phyloP scores from a whole-genome alignment of 495 filamentous ascomycete species.

The Penicillium paradoxum region DNA sequence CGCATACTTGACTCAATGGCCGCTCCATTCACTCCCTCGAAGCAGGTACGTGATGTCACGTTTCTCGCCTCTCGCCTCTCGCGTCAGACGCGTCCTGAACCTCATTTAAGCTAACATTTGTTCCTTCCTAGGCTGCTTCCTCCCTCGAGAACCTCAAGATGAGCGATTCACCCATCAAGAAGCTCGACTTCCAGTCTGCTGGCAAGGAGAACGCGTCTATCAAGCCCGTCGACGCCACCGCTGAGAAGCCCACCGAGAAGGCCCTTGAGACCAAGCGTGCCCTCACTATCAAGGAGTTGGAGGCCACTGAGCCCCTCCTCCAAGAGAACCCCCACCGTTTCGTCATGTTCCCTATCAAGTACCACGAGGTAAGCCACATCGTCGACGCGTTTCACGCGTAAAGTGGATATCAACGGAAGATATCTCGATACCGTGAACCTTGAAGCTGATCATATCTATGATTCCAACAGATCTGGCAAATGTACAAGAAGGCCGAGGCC shows the following conservation, averaged over 20 bases:
- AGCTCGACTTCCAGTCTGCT: slow-evolving; percentile 64
- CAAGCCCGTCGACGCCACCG: slow-evolving; percentile 43
- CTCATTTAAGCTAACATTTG: slow-evolving; percentile 21
- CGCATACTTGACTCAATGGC: slow-evolving; percentile 52
- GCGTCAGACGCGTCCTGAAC: slow-evolving; percentile 30
- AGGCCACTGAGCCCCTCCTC: slow-evolving; percentile 83
- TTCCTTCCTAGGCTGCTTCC: slow-evolving; percentile 62
- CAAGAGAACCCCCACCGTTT: slow-evolving; percentile 96
- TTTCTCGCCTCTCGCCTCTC: slow-evolving; percentile 36
- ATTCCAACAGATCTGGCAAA: slow-evolving; percentile 84
- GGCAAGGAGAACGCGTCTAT: slow-evolving; percentile 81
- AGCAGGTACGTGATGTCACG: slow-evolving; percentile 64
- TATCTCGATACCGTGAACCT: slow-evolving; percentile 16
- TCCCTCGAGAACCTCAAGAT: slow-evolving; percentile 86
- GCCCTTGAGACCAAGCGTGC: slow-evolving; percentile 46
- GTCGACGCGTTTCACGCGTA: slow-evolving; percentile 60
- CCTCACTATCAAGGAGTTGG: slow-evolving; percentile 60
- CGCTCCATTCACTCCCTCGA: slow-evolving; percentile 73
- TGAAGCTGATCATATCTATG: slow-evolving; percentile 12
- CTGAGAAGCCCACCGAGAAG: slow-evolving; percentile 50
- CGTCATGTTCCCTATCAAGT: slow-evolving; percentile 98
- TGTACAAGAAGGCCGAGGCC: slow-evolving; percentile 99
- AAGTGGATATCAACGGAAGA: slow-evolving; percentile 46
- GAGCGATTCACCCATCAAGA: slow-evolving; percentile 83
- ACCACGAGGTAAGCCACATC: slow-evolving; percentile 84